These are phyloP conservation scores for Colletotrichum orbiculare DNA, from an alignment of 2,329 filamentous ascomycete species.

Conservation along the genomic window DNA sequence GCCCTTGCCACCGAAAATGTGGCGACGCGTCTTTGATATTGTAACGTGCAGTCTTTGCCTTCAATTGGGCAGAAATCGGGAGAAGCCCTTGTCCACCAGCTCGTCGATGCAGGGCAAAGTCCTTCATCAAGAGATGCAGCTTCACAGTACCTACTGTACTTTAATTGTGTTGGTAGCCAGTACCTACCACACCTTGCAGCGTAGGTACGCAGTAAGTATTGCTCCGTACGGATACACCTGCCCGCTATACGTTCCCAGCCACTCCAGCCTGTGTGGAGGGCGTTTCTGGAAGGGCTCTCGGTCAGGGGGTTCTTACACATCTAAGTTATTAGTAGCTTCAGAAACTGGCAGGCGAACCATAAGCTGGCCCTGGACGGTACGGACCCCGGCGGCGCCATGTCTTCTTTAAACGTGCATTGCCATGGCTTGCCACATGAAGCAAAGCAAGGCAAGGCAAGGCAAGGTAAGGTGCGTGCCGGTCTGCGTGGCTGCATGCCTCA, in stretches of 20 bases:
- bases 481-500: slow-evolving; percentile 5
- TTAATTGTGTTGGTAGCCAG: no score
- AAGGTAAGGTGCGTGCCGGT: slow-evolving; percentile 1
- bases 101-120: neutral
- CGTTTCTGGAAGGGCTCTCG: slow-evolving; percentile 3
- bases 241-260: no score
- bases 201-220: no score
- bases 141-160: neutral
- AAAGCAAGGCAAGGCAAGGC: neutral
- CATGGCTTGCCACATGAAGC: neutral
- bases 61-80: no score
- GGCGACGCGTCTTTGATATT: no score
- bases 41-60: no score
- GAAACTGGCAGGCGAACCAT: slow-evolving; percentile 19
- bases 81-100: neutral
- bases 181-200: no score
- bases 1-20: neutral
- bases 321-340: slow-evolving; percentile 23
- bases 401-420: slow-evolving; percentile 8
- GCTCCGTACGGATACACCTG: no score
- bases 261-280: no score
- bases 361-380: slow-evolving; percentile 29
- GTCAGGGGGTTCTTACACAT: slow-evolving; percentile 18
- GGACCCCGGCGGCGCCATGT: slow-evolving; percentile 18
- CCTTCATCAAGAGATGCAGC: slow-evolving; percentile 4